Evolutionary conservation across 768 basidiomycete species (phyloP).

Genomic region (Podaxis sp.): DNA sequence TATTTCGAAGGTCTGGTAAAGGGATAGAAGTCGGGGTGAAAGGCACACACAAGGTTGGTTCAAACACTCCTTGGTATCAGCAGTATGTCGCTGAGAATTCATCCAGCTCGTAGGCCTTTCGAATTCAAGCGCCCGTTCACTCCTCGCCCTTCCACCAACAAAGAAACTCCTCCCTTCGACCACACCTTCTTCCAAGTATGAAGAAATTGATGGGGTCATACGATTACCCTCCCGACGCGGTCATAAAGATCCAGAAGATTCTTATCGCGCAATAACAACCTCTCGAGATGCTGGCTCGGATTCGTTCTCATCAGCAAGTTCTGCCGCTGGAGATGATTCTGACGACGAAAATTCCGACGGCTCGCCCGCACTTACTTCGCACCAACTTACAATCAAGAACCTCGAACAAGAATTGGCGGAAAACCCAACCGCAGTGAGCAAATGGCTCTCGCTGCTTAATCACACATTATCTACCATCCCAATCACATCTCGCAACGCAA

Average conservation of each 20-base stretch:
- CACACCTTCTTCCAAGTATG: constrained; percentile 43
- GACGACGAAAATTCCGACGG: constrained; percentile 34
- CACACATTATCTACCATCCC: constrained; percentile 66
- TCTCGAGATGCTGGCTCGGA: constrained; percentile 27
- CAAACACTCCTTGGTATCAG: constrained; percentile 3
- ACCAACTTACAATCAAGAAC: constrained; percentile 57
- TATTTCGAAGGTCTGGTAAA: constrained; percentile 43
- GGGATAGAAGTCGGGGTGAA: constrained; percentile 59
- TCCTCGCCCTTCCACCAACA: constrained; percentile 53
- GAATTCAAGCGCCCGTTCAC: constrained; percentile 52
- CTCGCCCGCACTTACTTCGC: constrained; percentile 41
- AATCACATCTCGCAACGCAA: constrained; percentile 63
- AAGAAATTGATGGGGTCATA: constrained; percentile 69
- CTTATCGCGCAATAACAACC: constrained; percentile 51
- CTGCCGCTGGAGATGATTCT: constrained; percentile 31
- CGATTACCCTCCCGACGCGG: constrained; percentile 48
- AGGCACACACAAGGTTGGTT: constrained; percentile 41
- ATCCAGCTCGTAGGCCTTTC: constrained; percentile 50
- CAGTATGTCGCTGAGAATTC: constrained; percentile 10
- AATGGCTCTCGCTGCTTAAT: constrained; percentile 66
- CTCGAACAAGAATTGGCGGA: constrained; percentile 55
- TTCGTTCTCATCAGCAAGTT: constrained; percentile 33
- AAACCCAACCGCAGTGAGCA: constrained; percentile 51
- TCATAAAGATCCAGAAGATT: constrained; percentile 30
- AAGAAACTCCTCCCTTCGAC: constrained; percentile 41